These are phyloP conservation scores for Termitomyces heimii DNA, from an alignment of 768 basidiomycete species.

Conservation along the genomic window DNA sequence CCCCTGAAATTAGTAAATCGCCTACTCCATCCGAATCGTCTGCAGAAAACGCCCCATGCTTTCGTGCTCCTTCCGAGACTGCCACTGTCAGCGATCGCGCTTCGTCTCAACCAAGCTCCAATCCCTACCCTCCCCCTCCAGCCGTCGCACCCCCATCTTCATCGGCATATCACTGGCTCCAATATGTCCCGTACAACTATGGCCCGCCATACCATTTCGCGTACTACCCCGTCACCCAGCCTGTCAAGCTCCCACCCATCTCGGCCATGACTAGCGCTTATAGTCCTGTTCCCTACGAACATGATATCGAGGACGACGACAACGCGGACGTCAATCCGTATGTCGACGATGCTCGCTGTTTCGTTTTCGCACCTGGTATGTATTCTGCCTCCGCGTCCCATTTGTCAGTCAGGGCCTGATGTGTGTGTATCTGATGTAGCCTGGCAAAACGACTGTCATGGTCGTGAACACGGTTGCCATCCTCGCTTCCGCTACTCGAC, in stretches of 20 bases:
- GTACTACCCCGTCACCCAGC: background rate
- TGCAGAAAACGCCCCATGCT: background rate
- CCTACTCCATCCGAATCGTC: background rate
- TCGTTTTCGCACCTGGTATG: conserved; percentile 4
- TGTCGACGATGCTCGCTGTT: background rate
- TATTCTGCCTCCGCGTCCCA: background rate
- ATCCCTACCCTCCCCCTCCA: background rate
- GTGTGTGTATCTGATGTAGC: background rate
- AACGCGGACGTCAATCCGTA: background rate
- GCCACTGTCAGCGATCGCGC: background rate
- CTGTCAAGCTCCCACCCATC: background rate
- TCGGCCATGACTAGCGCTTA: background rate
- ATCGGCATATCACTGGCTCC: background rate
- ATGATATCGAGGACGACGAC: background rate
- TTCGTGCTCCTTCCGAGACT: background rate
- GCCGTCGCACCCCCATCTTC: too few species aligned
- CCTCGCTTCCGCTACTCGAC: conserved; percentile 7
- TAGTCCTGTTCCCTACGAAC: background rate
- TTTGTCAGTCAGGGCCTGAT: background rate
- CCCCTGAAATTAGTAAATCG: too few species aligned
- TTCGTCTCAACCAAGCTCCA: background rate
- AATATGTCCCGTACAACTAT: background rate
- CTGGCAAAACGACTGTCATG: background rate
- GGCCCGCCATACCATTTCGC: background rate
- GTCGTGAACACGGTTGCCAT: background rate